A percentile compares a stretch with the other conserved stretches of the same genome.
These are phyloP conservation scores for Hansenula lynferdii DNA, from an alignment of 1,139 yeast species.

Conservation along the genomic window DNA sequence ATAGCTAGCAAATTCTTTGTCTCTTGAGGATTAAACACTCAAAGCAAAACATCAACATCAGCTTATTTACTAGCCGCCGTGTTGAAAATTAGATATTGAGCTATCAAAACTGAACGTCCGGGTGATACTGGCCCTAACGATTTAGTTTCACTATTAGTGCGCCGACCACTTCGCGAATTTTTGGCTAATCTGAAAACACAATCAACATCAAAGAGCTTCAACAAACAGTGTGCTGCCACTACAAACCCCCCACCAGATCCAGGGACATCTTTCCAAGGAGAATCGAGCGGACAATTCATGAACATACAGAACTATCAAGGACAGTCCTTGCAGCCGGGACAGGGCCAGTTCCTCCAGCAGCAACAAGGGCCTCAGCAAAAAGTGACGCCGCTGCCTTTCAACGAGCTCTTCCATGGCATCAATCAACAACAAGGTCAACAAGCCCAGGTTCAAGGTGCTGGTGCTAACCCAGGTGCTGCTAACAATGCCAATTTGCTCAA, in stretches of 20 bases:
- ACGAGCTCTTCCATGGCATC: conserved; percentile 27
- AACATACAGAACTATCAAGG: conserved; percentile 20
- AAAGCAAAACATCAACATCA: too few relatives aligned
- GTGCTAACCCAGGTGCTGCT: background rate
- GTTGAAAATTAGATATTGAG: too few relatives aligned
- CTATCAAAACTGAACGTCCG: too few relatives aligned
- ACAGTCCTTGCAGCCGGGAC: conserved; percentile 4
- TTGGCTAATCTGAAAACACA: background rate
- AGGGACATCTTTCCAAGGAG: too few relatives aligned
- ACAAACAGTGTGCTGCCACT: background rate
- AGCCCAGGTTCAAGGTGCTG: conserved; percentile 4
- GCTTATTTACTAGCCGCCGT: too few relatives aligned
- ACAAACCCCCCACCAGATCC: too few relatives aligned
- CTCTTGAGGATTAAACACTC: too few relatives aligned
- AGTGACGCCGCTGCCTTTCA: conserved; percentile 22
- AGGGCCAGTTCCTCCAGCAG: conserved; percentile 8
- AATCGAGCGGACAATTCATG: too few relatives aligned
- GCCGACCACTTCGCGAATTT: background rate
- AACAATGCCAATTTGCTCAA: conserved; percentile 4
- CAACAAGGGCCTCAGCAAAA: conserved; percentile 12
- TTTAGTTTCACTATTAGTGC: too few relatives aligned
- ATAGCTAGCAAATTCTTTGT: too few relatives aligned
- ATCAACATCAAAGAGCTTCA: too few relatives aligned
- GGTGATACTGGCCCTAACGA: too few relatives aligned
- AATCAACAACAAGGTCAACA: conserved; percentile 21